Evolutionary conservation across 75 land plant genomes (phyloP).

Genomic region (Sequoia sempervirens): DNA sequence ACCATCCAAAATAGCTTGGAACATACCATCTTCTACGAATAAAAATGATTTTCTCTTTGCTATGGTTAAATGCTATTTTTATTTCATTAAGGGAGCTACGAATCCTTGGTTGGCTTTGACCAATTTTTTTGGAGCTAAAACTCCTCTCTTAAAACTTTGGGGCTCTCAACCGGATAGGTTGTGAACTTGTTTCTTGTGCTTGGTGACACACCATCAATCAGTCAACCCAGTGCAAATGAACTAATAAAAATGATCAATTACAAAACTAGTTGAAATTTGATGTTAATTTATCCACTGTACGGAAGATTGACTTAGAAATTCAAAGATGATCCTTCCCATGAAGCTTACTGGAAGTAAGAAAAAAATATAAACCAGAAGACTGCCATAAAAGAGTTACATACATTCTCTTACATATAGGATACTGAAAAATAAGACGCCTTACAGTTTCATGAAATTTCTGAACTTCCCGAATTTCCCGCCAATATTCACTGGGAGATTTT

Average conservation of each 20-base stretch:
- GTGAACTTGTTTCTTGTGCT: neutral
- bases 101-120: neutral
- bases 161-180: neutral
- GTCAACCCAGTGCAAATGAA: neutral
- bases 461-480: conserved; percentile 86
- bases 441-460: conserved; percentile 83
- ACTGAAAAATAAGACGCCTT: conserved; percentile 6
- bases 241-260: neutral
- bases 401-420: neutral
- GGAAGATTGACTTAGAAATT: neutral
- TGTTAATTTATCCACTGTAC: neutral
- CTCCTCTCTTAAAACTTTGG: neutral
- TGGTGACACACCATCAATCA: neutral
- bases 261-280: neutral
- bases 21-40: neutral
- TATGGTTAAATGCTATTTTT: neutral
- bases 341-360: neutral
- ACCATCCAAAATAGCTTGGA: neutral
- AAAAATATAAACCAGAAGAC: neutral
- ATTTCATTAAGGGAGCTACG: neutral
- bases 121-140: neutral
- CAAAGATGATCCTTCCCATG: neutral
- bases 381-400: neutral
- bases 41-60: neutral
- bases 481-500: conserved; percentile 82